These are phyloP conservation scores for Nakazawaea anatomiae DNA, from an alignment of 805 yeast species.

Conservation along the genomic window DNA sequence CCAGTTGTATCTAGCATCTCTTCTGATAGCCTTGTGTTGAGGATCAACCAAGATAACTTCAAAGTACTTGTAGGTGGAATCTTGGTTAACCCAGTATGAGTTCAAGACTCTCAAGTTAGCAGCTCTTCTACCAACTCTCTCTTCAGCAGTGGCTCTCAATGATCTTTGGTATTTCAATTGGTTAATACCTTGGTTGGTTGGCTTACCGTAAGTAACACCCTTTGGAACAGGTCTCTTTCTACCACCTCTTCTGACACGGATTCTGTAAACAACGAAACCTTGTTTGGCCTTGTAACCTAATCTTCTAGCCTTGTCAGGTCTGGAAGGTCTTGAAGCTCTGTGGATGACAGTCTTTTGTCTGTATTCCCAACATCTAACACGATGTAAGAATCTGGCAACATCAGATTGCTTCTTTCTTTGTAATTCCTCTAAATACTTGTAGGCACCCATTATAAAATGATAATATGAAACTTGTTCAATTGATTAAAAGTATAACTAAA, in stretches of 20 bases:
- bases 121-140: slow-evolving; percentile 98
- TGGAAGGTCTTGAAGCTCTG: slow-evolving; percentile 98
- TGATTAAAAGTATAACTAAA: neutral
- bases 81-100: slow-evolving; percentile 99
- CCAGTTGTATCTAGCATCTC: slow-evolving; percentile 99
- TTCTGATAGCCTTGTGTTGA: slow-evolving; percentile 96
- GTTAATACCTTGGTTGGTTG: slow-evolving; percentile 99
- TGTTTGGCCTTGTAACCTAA: slow-evolving; percentile 99
- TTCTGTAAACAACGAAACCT: slow-evolving; percentile 97
- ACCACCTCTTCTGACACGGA: slow-evolving; percentile 99
- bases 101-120: slow-evolving; percentile 98
- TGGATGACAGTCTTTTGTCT: slow-evolving; percentile 98
- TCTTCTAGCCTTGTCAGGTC: slow-evolving; percentile 99
- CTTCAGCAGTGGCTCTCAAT: slow-evolving; percentile 97
- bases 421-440: slow-evolving; percentile 98
- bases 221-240: slow-evolving; percentile 99
- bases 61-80: slow-evolving; percentile 98
- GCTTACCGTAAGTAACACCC: slow-evolving; percentile 99
- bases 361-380: slow-evolving; percentile 99
- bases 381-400: slow-evolving; percentile 95
- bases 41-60: slow-evolving; percentile 98
- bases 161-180: slow-evolving; percentile 99
- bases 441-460: slow-evolving; percentile 84
- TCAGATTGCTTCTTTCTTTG: slow-evolving; percentile 99
- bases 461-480: slow-evolving; percentile 1